These are phyloP conservation scores for Lactarius psammicola DNA, from an alignment of 768 basidiomycete genomes.

Conservation along the genomic window DNA sequence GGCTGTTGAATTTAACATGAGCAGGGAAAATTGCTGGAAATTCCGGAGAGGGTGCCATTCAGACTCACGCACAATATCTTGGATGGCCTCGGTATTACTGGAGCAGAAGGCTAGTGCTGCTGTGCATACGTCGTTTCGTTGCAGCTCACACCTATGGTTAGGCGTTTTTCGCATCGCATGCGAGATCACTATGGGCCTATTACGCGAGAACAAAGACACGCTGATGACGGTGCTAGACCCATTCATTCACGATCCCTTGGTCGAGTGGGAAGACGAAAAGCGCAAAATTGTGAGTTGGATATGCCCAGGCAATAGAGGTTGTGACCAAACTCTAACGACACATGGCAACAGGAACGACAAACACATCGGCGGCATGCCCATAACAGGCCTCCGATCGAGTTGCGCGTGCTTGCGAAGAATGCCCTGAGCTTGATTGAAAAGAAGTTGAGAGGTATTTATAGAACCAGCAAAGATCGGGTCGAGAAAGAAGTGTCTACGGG, in stretches of 20 bases:
- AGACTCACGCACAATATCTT: constrained; percentile 90
- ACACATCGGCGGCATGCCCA: constrained; percentile 16
- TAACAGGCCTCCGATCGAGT: constrained; percentile 40
- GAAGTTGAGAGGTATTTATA: constrained; percentile 75
- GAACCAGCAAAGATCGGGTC: constrained; percentile 36
- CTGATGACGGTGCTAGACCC: constrained; percentile 95
- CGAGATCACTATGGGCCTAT: constrained; percentile 83
- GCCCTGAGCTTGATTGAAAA: constrained; percentile 79
- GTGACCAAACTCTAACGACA: neutral
- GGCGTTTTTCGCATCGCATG: constrained; percentile 89
- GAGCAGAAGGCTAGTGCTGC: constrained; percentile 73
- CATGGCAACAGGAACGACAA: constrained; percentile 27
- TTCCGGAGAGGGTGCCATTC: constrained; percentile 92
- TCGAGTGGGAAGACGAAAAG: constrained; percentile 91
- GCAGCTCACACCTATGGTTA: constrained; percentile 32
- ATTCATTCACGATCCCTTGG: constrained; percentile 94
- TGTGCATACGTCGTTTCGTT: neutral
- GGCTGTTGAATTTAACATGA: constrained; percentile 8
- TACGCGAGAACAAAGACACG: constrained; percentile 88
- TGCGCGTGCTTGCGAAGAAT: constrained; percentile 66
- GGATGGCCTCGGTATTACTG: constrained; percentile 89
- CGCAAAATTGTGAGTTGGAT: constrained; percentile 52
- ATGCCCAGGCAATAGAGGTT: neutral
- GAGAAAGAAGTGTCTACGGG: constrained; percentile 62
- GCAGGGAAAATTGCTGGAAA: constrained; percentile 78